Evolutionary conservation across 1,284 basidiomycete genomes (phyloP).

Genomic region (Sanghuangporus baumii): DNA sequence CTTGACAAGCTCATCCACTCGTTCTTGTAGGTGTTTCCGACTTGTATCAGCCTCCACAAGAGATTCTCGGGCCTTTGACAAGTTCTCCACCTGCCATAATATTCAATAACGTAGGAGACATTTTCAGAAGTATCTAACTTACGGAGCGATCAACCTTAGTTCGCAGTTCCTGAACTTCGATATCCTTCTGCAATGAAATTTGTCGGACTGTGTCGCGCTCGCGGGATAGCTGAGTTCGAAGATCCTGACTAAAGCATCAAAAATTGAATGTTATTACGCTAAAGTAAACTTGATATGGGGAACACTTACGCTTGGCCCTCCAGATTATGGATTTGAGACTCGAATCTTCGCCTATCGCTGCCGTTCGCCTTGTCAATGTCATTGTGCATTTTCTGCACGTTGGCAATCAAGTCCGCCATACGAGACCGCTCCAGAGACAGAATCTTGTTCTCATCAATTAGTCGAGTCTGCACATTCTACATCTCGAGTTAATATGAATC

Average conservation of each 20-base stretch:
- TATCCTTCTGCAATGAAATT: constrained; percentile 69
- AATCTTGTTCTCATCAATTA: constrained; percentile 81
- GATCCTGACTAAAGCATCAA: constrained; percentile 50
- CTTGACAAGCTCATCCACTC: constrained; percentile 63
- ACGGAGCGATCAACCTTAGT: constrained; percentile 68
- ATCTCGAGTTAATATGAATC: constrained; percentile 6
- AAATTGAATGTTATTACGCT: not conserved
- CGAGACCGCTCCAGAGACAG: constrained; percentile 78
- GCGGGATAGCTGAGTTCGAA: constrained; percentile 68
- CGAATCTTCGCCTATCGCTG: constrained; percentile 75
- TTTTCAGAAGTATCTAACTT: constrained; percentile 24
- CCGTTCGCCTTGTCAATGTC: constrained; percentile 80
- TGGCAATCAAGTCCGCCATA: constrained; percentile 81
- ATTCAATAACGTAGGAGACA: not conserved
- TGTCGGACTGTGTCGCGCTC: constrained; percentile 79
- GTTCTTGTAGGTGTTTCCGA: constrained; percentile 75
- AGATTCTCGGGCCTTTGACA: constrained; percentile 66
- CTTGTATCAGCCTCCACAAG: constrained; percentile 76
- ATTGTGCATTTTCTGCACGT: constrained; percentile 84
- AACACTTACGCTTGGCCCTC: constrained; percentile 68
- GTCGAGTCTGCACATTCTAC: constrained; percentile 68
- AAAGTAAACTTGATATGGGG: not conserved
- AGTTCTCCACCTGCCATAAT: constrained; percentile 47
- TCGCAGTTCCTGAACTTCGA: constrained; percentile 76
- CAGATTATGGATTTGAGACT: constrained; percentile 73